A percentile compares a stretch with the other conserved stretches of the same genome.
Conservation (phyloP, 257 asterid species). For the Capsicum pubescens region DNA sequence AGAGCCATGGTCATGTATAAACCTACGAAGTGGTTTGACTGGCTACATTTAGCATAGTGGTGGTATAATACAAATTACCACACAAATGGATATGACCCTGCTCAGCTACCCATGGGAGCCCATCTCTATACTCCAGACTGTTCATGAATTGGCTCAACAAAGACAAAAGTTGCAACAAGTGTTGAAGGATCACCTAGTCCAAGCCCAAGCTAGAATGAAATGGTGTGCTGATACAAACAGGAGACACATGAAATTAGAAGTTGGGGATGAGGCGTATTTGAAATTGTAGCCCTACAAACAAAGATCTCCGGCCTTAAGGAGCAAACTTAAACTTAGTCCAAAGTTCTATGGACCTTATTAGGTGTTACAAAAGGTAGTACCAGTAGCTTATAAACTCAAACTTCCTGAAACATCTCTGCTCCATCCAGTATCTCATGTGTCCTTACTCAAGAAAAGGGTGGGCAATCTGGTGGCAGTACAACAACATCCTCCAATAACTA, state of each 20-base stretch:
- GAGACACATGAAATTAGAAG: neutral
- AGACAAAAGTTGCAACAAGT: neutral
- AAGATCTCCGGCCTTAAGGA: neutral
- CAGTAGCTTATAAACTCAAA: neutral
- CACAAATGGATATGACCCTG: neutral
- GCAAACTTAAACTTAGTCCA: neutral
- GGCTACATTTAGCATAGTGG: too few relatives aligned
- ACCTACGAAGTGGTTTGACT: neutral
- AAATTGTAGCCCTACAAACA: neutral
- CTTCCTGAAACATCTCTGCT: neutral
- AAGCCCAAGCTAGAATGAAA: neutral
- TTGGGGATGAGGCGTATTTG: neutral
- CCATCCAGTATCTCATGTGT: constrained; percentile 26
- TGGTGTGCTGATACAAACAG: neutral
- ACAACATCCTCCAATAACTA: neutral
- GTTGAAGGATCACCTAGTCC: neutral
- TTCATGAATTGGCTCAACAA: neutral
- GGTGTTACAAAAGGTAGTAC: neutral
- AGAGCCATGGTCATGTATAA: neutral
- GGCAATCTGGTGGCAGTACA: neutral
- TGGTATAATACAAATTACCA: too few relatives aligned
- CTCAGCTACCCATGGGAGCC: neutral
- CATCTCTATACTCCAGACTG: too few relatives aligned
- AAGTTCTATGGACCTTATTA: neutral
- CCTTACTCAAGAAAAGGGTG: neutral